Percentiles rank a stretch among this genome's conserved stretches.
Evolutionary conservation across 345 rosid species (phyloP).

Genomic region (Lumnitzera racemosa): DNA sequence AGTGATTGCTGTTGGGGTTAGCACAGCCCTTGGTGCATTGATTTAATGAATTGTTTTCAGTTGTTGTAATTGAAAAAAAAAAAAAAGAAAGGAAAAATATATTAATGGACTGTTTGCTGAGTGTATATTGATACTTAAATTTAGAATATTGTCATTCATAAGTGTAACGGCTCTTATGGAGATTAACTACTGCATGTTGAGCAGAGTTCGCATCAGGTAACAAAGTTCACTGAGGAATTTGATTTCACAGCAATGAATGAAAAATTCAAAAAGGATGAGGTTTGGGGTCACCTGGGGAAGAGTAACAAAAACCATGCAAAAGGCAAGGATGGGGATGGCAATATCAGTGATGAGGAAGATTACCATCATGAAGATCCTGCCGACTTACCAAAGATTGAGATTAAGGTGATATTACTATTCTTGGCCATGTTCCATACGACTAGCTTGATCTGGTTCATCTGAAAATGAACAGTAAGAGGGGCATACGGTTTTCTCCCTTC

Average conservation of each 20-base stretch:
- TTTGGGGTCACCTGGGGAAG: conserved; percentile 95
- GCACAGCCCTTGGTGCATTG: no score
- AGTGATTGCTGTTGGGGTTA: no score
- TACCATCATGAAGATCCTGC: conserved; percentile 37
- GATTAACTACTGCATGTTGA: not conserved
- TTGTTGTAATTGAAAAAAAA: no score
- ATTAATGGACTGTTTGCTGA: no score
- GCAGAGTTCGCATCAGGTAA: conserved; percentile 42
- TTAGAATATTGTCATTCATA: not conserved
- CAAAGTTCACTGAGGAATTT: conserved; percentile 83
- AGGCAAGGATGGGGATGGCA: conserved; percentile 31
- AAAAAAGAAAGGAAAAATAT: no score
- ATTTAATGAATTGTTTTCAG: no score
- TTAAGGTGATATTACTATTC: conserved; percentile 27
- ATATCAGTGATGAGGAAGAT: conserved; percentile 44
- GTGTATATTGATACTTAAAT: not conserved
- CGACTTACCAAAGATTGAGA: conserved; percentile 37
- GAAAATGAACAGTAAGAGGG: not conserved
- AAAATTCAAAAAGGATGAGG: conserved; percentile 90
- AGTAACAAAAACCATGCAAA: conserved; percentile 30
- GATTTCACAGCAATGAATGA: conserved; percentile 93
- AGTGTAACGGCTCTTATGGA: not conserved
- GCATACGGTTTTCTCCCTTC: not conserved
- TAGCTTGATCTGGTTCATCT: not conserved
- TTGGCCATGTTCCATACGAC: no score